phyloP scores from a whole-genome alignment of 208 protist species.

The Crithidia brevicula region DNA sequence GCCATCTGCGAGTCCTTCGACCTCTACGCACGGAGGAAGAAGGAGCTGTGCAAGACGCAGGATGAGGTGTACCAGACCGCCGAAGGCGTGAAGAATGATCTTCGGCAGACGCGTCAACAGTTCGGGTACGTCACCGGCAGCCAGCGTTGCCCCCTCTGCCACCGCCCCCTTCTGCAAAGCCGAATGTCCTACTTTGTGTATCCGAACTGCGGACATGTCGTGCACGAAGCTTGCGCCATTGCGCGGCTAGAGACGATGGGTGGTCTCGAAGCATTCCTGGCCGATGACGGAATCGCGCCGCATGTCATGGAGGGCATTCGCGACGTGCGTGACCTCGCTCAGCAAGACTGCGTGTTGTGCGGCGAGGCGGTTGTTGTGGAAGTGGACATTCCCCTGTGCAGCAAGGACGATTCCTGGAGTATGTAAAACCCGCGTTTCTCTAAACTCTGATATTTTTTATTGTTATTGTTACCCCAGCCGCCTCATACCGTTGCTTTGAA shows the following conservation, averaged over 20 bases:
- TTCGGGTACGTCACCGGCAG: conserved; percentile 86
- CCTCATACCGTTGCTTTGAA: too few species aligned
- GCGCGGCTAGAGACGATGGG: conserved; percentile 53
- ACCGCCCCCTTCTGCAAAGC: conserved; percentile 42
- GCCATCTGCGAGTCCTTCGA: conserved; percentile 93
- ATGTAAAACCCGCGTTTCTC: too few species aligned
- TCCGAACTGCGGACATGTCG: conserved; percentile 78
- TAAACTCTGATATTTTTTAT: too few species aligned
- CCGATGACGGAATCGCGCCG: conserved; percentile 65
- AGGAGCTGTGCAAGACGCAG: conserved; percentile 83
- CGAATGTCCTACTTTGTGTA: conserved; percentile 74
- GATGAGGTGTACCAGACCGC: conserved; percentile 88
- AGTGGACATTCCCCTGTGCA: conserved; percentile 64
- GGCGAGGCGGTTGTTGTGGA: conserved; percentile 78
- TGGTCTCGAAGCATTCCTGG: conserved; percentile 67
- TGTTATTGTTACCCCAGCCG: too few species aligned
- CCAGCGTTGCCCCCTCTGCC: conserved; percentile 91
- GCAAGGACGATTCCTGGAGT: conserved; percentile 47
- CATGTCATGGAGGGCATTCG: conserved; percentile 57
- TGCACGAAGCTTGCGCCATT: conserved; percentile 79
- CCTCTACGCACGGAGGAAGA: conserved; percentile 88
- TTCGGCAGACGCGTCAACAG: conserved; percentile 73
- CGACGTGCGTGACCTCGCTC: conserved; percentile 52
- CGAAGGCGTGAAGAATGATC: conserved; percentile 91
- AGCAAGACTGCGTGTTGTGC: conserved; percentile 81